Percentiles rank a stretch among this genome's conserved stretches.
Conservation (phyloP, 768 basidiomycete genomes). For the Auriculariales sp. region DNA sequence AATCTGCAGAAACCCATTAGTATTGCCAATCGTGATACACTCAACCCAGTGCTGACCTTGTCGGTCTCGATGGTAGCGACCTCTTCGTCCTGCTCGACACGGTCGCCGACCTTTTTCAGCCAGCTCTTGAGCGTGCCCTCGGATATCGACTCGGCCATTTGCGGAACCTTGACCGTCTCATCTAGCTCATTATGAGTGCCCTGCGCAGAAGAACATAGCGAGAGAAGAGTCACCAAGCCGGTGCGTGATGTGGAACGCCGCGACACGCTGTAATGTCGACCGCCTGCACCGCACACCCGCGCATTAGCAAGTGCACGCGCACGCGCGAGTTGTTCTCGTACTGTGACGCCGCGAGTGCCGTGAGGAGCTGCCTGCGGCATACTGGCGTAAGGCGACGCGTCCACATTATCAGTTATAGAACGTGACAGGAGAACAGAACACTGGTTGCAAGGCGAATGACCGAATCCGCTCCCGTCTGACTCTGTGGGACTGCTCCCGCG, state of each 20-base stretch:
- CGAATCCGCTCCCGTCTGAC: too few species aligned
- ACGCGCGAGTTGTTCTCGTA: background rate
- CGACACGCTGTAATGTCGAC: background rate
- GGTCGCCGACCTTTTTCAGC: conserved; percentile 87
- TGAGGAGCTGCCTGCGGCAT: background rate
- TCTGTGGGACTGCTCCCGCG: too few species aligned
- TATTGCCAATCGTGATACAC: too few species aligned
- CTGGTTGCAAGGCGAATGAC: too few species aligned
- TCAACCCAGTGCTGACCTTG: conserved; percentile 45
- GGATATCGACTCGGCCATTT: conserved; percentile 97
- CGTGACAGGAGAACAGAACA: too few species aligned
- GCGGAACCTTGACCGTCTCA: conserved; percentile 87
- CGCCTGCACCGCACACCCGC: background rate
- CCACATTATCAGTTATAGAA: background rate
- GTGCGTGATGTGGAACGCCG: background rate
- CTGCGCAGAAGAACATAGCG: background rate
- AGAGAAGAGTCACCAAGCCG: background rate
- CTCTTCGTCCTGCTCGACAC: conserved; percentile 85
- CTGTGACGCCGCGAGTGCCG: background rate
- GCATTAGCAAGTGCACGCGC: background rate
- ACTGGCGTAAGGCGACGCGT: background rate
- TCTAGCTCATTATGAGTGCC: conserved; percentile 21
- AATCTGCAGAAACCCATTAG: conserved; percentile 46
- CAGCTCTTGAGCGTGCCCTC: conserved; percentile 94
- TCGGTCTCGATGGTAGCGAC: conserved; percentile 97